A percentile compares a stretch with the other conserved stretches of the same genome.
These are phyloP conservation scores for Kondoa subrosea DNA, from an alignment of 768 basidiomycete genomes.

Conservation along the genomic window DNA sequence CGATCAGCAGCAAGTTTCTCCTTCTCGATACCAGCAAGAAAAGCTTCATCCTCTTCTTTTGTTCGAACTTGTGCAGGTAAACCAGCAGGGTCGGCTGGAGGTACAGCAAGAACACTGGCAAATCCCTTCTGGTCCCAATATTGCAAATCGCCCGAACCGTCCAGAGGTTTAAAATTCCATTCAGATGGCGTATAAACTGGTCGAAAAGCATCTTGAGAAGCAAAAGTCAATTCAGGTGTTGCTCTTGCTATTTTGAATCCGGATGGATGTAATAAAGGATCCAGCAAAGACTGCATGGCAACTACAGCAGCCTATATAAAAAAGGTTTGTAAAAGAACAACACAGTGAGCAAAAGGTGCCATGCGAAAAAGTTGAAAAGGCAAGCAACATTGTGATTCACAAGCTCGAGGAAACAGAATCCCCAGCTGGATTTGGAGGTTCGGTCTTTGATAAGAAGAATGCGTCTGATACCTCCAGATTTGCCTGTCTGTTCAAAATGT, in stretches of 20 bases:
- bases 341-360: neutral
- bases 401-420: constrained; percentile 88
- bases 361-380: neutral
- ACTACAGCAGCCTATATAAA: constrained; percentile 55
- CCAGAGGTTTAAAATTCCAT: constrained; percentile 22
- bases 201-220: constrained; percentile 38
- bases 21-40: constrained; percentile 11
- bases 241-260: constrained; percentile 82
- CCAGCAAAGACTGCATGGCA: constrained; percentile 72
- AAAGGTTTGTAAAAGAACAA: neutral
- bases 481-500: constrained; percentile 47
- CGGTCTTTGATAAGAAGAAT: constrained; percentile 81
- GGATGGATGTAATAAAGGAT: constrained; percentile 67
- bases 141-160: constrained; percentile 21
- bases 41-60: constrained; percentile 15
- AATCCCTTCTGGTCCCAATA: constrained; percentile 81
- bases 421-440: constrained; percentile 69
- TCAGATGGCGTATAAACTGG: constrained; percentile 23
- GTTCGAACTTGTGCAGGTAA: neutral
- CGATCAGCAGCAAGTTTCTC: neutral
- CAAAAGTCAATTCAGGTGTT: constrained; percentile 81
- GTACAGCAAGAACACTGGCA: neutral
- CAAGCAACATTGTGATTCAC: constrained; percentile 55
- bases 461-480: constrained; percentile 56
- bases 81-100: constrained; percentile 32